Evolutionary conservation across 495 filamentous ascomycete genomes (phyloP).

Genomic region (Annulohypoxylon bovei): DNA sequence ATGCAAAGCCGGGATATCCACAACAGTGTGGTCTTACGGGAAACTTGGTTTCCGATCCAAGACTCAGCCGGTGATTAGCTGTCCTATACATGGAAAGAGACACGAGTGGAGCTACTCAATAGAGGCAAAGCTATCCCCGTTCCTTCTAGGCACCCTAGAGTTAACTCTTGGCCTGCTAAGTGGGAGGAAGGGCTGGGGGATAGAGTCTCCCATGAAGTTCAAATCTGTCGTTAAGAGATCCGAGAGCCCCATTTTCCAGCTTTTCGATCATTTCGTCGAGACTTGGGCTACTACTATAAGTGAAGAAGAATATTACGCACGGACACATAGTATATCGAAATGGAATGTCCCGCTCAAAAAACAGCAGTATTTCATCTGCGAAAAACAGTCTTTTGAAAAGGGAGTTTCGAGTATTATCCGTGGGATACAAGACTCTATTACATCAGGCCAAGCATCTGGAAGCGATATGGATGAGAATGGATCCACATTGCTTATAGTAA

Average conservation of each 20-base stretch:
- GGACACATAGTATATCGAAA: no score
- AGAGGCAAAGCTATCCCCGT: slow-evolving; percentile 7
- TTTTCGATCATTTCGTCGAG: background rate
- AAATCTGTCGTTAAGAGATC: background rate
- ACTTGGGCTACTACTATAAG: no score
- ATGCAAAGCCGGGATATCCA: background rate
- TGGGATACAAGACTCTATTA: background rate
- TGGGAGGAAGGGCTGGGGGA: background rate
- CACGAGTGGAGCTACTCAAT: background rate
- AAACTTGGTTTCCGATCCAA: background rate
- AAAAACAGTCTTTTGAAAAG: background rate
- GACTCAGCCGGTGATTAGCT: background rate
- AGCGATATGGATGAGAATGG: slow-evolving; percentile 6
- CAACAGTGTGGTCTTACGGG: background rate
- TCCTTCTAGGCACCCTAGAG: background rate
- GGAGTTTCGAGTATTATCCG: background rate
- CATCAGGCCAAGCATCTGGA: background rate
- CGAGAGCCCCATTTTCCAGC: slow-evolving; percentile 2
- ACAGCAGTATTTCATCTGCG: no score
- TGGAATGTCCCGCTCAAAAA: no score
- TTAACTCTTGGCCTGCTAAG: background rate
- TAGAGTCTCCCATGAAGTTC: background rate
- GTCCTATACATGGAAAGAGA: slow-evolving; percentile 7
- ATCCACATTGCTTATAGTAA: slow-evolving; percentile 1
- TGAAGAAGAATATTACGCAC: no score